Conservation (phyloP, 257 asterid species). For the Primulina huaijiensis region DNA sequence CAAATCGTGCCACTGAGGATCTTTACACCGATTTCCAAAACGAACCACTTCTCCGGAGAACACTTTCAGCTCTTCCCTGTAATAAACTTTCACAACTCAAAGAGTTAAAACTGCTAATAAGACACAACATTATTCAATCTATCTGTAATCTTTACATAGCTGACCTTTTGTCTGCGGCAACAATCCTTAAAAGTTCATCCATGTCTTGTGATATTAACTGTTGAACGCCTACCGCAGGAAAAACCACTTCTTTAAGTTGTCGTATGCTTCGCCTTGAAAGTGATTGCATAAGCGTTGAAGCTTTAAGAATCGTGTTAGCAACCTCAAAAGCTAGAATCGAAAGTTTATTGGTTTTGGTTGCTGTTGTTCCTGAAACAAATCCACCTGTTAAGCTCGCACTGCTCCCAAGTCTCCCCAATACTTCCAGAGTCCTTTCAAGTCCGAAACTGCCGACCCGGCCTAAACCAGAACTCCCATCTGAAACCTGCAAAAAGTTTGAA, state of each 20-base stretch:
- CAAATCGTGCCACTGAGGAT: slow-evolving; percentile 88
- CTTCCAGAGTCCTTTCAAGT: slow-evolving; percentile 57
- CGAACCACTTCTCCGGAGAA: slow-evolving; percentile 77
- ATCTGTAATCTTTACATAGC: slow-evolving; percentile 1
- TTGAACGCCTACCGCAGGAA: slow-evolving; percentile 64
- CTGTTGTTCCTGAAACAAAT: slow-evolving; percentile 46
- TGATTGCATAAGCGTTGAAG: slow-evolving; percentile 61
- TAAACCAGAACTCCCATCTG: slow-evolving; percentile 49
- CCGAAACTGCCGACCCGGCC: slow-evolving; percentile 58
- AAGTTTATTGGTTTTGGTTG: slow-evolving; percentile 53
- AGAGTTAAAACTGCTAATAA: too few species aligned
- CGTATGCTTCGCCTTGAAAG: slow-evolving; percentile 56
- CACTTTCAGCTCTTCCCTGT: slow-evolving; percentile 73
- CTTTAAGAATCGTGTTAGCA: slow-evolving; percentile 81
- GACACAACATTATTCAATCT: too few species aligned
- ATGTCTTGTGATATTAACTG: slow-evolving; percentile 49
- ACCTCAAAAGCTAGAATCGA: slow-evolving; percentile 70
- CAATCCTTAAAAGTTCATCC: slow-evolving; percentile 60
- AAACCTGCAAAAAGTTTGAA: slow-evolving; percentile 40
- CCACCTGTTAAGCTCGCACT: slow-evolving; percentile 53
- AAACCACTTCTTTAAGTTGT: slow-evolving; percentile 55
- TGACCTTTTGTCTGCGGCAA: slow-evolving; percentile 76
- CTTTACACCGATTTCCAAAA: slow-evolving; percentile 82
- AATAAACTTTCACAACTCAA: too few species aligned
- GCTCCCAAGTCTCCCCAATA: slow-evolving; percentile 61